A percentile compares a stretch with the other conserved stretches of the same genome.
phyloP scores from a whole-genome alignment of 2,329 filamentous ascomycete species.

The Pseudocercospora cruenta region DNA sequence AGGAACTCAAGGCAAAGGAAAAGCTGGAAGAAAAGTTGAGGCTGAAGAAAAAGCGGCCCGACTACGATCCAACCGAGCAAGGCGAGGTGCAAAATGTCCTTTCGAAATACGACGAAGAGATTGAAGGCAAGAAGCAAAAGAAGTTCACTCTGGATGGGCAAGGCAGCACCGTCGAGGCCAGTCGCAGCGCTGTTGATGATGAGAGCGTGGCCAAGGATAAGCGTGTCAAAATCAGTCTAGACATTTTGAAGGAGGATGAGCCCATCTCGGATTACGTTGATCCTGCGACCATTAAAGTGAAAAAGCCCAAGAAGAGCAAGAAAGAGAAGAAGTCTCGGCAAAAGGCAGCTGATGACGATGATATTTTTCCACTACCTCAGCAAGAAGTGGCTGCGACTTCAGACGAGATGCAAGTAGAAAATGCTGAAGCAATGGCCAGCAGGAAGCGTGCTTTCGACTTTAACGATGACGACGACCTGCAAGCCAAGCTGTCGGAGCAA shows the following conservation, averaged over 20 bases:
- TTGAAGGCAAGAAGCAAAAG: constrained; percentile 84
- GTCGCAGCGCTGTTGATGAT: constrained; percentile 45
- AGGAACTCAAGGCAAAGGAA: constrained; percentile 72
- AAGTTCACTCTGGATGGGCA: constrained; percentile 82
- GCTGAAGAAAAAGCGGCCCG: constrained; percentile 85
- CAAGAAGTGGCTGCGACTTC: constrained; percentile 40
- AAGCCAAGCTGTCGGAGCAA: constrained; percentile 82
- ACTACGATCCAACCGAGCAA: constrained; percentile 81
- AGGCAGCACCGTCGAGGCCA: constrained; percentile 69
- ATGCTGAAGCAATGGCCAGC: constrained; percentile 35
- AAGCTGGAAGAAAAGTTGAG: constrained; percentile 75
- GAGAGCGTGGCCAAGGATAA: constrained; percentile 64
- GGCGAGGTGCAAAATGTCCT: constrained; percentile 70
- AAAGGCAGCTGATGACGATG: constrained; percentile 63
- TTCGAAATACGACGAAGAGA: constrained; percentile 94
- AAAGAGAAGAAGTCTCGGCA: constrained; percentile 75
- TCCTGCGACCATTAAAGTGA: constrained; percentile 83
- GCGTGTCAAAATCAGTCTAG: constrained; percentile 74
- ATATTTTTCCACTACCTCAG: constrained; percentile 51
- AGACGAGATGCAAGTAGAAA: constrained; percentile 76
- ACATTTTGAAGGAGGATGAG: constrained; percentile 67
- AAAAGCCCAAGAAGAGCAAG: constrained; percentile 82
- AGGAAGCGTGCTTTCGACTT: constrained; percentile 70
- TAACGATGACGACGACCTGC: constrained; percentile 77
- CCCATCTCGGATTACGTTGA: constrained; percentile 87